Base-by-base conservation (phyloP, 2,329 filamentous ascomycete genomes). In the Diplodia mutila region DNA sequence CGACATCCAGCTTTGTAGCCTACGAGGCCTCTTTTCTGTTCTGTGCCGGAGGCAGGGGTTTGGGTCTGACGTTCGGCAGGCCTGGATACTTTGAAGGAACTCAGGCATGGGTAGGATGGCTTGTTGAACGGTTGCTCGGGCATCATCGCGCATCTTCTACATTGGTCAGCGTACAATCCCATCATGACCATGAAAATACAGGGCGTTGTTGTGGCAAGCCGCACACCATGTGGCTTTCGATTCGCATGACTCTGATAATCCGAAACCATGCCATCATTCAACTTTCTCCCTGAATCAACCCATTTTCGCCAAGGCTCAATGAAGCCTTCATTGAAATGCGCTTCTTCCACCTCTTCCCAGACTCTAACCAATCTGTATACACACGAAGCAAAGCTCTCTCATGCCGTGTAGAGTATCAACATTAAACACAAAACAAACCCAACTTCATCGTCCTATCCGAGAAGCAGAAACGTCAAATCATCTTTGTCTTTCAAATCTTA, bases 401-500 rank as follows among this genome's bases (percentile, higher is more conserved):
- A 4, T 23, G 16, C 25, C 18, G n/a, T 61, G 14, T 42, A 11
- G 8, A 61, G 8, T 49, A 48, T 49, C 39, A 49, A 49, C 57
- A 61, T 49, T 34, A 61, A 61, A 61, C 39, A 61, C 25, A 34
- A 61, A 49, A 49, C 39, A 49, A 7, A 48, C 21, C 34, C 25
- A n/a, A 49, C 46, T 18, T 32, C 39, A 34, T 49, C 57, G 14
- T 48, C 18, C 9, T 27, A n/a, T 49, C 57, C 39, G 12, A 61
- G 32, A 61, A 39, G 16, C 42, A 48, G 23, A 61, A n/a, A 25
- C 18, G 14, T 61, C 57, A 23, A 21, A 48, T 61, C 57, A 46
- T 46, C n/a, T 18, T 18, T 46, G 27, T 49, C 37, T 61, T 61
- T 49, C 29, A 61, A 27, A 34, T 32, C 39, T 8, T 23, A 61